Conservation (phyloP, 192 early-diverging fungal species). For the Linnemannia schmuckeri region DNA sequence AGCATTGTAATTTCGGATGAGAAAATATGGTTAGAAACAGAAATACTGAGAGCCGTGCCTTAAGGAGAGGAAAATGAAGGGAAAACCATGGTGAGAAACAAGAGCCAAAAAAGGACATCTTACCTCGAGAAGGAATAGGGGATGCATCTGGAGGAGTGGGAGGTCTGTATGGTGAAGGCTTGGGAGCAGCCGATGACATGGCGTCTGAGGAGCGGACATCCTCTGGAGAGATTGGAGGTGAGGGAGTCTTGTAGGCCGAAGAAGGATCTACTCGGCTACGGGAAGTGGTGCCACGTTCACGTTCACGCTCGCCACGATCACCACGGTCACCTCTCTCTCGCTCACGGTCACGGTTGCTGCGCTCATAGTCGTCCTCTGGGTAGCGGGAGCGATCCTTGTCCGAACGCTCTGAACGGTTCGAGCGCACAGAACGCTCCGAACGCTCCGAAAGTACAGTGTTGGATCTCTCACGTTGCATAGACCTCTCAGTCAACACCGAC, state of each 20-base stretch:
- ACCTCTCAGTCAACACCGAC: slow-evolving; percentile 26
- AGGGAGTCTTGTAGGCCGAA: slow-evolving; percentile 45
- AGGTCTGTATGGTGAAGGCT: slow-evolving; percentile 27
- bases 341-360: slow-evolving; percentile 31
- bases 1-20: background rate
- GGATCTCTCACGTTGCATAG: slow-evolving; percentile 41
- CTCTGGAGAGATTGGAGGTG: slow-evolving; percentile 42
- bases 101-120: background rate
- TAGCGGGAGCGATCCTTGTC: slow-evolving; percentile 43
- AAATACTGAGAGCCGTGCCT: background rate
- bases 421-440: slow-evolving; percentile 45
- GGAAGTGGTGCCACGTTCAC: slow-evolving; percentile 26
- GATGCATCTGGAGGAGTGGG: slow-evolving; percentile 46
- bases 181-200: slow-evolving; percentile 5
- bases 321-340: slow-evolving; percentile 14
- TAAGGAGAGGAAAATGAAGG: too few relatives aligned
- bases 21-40: background rate
- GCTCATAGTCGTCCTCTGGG: slow-evolving; percentile 29
- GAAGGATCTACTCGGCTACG: slow-evolving; percentile 18
- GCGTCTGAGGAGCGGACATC: slow-evolving; percentile 28
- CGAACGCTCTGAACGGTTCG: slow-evolving; percentile 22
- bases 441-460: slow-evolving; percentile 50
- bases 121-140: slow-evolving; percentile 38
- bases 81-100: background rate
- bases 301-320: slow-evolving; percentile 4